phyloP scores from a whole-genome alignment of 495 filamentous ascomycete genomes.

The Penicillium pancosmium region DNA sequence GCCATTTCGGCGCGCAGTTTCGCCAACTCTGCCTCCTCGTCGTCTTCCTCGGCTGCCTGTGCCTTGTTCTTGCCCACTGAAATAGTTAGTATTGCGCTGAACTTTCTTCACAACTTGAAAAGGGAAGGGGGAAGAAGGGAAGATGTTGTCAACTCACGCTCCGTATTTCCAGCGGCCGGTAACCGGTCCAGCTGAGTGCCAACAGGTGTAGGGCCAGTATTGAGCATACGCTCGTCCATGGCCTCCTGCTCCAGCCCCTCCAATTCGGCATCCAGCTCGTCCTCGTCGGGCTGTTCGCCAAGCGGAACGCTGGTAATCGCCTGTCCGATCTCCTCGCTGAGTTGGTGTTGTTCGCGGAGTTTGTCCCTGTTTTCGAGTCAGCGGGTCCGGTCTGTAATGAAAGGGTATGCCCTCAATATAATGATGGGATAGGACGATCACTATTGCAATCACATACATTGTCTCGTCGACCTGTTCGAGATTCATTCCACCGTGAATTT shows the following conservation, averaged over 20 bases:
- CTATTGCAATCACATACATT: constrained; percentile 66
- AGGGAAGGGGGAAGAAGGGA: background rate
- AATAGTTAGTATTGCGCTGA: constrained; percentile 7
- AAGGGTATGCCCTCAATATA: background rate
- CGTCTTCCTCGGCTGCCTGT: constrained; percentile 74
- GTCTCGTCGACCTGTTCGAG: constrained; percentile 92
- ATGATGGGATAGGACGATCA: background rate
- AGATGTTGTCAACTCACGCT: constrained; percentile 57
- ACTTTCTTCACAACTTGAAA: background rate
- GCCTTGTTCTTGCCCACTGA: constrained; percentile 26
- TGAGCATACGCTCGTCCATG: constrained; percentile 91
- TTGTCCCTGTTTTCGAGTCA: constrained; percentile 66
- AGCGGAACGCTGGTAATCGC: constrained; percentile 76
- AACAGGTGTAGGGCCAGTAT: constrained; percentile 78
- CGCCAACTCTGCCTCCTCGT: constrained; percentile 93
- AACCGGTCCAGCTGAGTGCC: constrained; percentile 69
- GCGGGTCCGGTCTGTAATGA: background rate
- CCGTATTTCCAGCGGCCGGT: constrained; percentile 70
- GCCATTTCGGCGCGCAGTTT: constrained; percentile 98
- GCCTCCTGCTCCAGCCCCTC: constrained; percentile 80
- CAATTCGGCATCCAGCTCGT: constrained; percentile 78
- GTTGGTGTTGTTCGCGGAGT: constrained; percentile 86
- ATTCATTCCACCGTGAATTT: constrained; percentile 87
- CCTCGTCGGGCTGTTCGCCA: constrained; percentile 78
- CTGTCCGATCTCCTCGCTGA: constrained; percentile 87